These are phyloP conservation scores for Eudorina sp. DNA, from an alignment of 139 green algal genomes.

Conservation along the genomic window DNA sequence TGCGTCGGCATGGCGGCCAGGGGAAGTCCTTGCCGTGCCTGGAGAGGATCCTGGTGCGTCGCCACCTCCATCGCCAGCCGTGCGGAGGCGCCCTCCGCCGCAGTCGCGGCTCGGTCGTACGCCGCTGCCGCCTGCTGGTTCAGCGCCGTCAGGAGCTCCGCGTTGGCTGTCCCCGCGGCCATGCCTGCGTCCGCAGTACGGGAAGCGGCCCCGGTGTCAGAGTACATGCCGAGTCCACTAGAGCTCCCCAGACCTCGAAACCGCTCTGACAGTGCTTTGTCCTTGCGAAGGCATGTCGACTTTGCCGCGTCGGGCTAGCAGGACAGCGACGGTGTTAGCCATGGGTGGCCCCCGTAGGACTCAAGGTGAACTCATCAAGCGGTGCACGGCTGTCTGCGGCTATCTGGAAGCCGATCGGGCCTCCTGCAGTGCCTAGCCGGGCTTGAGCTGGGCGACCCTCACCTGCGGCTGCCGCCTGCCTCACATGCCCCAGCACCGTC, in stretches of 20 bases:
- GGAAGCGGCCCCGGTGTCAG: background rate
- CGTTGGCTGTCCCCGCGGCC: background rate
- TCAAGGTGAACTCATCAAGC: no score
- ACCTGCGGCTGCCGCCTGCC: slow-evolving; percentile 11
- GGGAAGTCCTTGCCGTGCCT: background rate
- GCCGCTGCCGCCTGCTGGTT: slow-evolving; percentile 26
- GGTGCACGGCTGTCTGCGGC: no score
- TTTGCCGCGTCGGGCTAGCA: background rate
- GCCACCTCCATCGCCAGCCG: background rate
- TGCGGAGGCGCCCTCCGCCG: background rate
- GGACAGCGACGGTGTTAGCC: background rate
- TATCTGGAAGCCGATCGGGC: no score
- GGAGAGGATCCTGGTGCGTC: background rate
- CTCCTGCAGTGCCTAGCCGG: no score
- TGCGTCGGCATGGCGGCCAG: no score
- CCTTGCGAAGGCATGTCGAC: no score
- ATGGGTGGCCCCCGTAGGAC: no score
- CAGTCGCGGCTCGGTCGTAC: slow-evolving; percentile 8
- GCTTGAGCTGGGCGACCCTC: no score
- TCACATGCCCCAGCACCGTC: background rate
- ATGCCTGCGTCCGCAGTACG: slow-evolving; percentile 10
- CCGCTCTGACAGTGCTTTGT: no score
- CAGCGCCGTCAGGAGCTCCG: slow-evolving; percentile 19
- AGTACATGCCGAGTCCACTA: no score
- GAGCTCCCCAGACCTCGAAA: no score